A percentile compares a stretch with the other conserved stretches of the same genome.
phyloP scores from a whole-genome alignment of 192 early-diverging fungal genomes.

The Gonapodya prolifera region DNA sequence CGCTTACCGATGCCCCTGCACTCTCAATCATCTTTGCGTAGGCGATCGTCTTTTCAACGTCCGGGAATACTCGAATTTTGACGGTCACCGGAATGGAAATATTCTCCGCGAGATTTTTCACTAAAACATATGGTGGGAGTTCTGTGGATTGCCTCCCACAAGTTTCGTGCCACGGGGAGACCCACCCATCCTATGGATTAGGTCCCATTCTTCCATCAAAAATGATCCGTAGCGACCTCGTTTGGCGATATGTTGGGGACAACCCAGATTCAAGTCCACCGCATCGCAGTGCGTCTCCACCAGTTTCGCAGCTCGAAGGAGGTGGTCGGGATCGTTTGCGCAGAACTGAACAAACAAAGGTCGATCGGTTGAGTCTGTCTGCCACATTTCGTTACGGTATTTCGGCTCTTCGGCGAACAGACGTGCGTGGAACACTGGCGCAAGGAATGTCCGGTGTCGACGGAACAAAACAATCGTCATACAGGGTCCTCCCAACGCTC shows the following conservation, averaged over 20 bases:
- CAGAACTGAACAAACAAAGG: slow-evolving; percentile 76
- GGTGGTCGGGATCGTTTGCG: slow-evolving; percentile 79
- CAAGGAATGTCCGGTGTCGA: too few species aligned
- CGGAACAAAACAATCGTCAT: too few species aligned
- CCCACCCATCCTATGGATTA: slow-evolving; percentile 41
- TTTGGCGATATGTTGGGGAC: slow-evolving; percentile 89
- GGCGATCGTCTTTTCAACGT: slow-evolving; percentile 75
- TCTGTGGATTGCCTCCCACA: too few species aligned
- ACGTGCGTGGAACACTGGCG: slow-evolving; percentile 95
- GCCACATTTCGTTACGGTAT: slow-evolving; percentile 66
- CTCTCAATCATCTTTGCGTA: slow-evolving; percentile 95
- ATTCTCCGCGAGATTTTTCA: slow-evolving; percentile 64
- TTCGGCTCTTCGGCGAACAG: slow-evolving; percentile 58
- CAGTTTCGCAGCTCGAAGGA: slow-evolving; percentile 69
- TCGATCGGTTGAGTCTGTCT: slow-evolving; percentile 56
- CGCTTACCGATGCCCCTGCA: slow-evolving; percentile 45
- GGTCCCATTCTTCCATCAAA: slow-evolving; percentile 88
- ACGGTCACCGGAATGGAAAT: slow-evolving; percentile 82
- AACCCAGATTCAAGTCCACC: slow-evolving; percentile 92
- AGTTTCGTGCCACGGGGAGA: not conserved
- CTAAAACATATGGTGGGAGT: too few species aligned
- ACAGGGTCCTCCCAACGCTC: too few species aligned
- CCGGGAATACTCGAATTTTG: slow-evolving; percentile 87
- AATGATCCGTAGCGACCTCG: slow-evolving; percentile 87
- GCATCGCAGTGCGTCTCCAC: slow-evolving; percentile 80